Base-by-base conservation (phyloP, 768 basidiomycete species). In the Sporobolomyces pararoseus region DNA sequence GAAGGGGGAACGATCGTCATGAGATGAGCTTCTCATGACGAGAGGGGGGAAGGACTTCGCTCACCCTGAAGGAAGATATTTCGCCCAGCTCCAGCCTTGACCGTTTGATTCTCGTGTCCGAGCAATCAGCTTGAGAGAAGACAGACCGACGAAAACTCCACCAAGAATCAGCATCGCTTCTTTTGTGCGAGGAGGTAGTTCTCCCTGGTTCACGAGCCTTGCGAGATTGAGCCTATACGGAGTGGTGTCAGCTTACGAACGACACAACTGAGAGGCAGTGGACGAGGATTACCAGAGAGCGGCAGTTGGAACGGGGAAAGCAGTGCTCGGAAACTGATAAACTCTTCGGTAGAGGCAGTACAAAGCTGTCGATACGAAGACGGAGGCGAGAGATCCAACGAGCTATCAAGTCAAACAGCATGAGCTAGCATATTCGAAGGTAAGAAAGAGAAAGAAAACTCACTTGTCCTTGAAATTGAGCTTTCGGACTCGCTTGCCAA, bases 221-320 rank as follows among this genome's bases (percentile, higher is more conserved):
- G 76, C 79, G 77, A 82, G 79, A 64, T 81, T 82, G 42, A 82
- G 78, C 80, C 81, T 81, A 69, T n/a, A 42, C 10, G 17, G 39
- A 42, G 39, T 17, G 39, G 17, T 42, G 17, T 42, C 9, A 9
- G 39, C 9, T 9, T 17, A 42, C 9, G 17, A 9, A 42, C 39
- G 9, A 31, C 91, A 84, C 67, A 84, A 84, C 31, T 89, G 82
- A 49, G 32, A 4, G 49, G 32, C 17, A 23, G 32, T 29, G 21
- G 27, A 34, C 5, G 23, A 4, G 25, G 68, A 79, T 62, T 49
- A 81, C 94, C 95, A 98, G 37, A 98, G 89, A 74, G 91, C 94
- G 10, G 94, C 93, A 0, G 90, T 93, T 1, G 95, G 95, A 0
- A 92, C 94, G 9, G 91, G 91, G 80, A 97, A 98, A n/a, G 89